These are phyloP conservation scores for Hericium rajendrae DNA, from an alignment of 768 basidiomycete genomes.

Conservation along the genomic window DNA sequence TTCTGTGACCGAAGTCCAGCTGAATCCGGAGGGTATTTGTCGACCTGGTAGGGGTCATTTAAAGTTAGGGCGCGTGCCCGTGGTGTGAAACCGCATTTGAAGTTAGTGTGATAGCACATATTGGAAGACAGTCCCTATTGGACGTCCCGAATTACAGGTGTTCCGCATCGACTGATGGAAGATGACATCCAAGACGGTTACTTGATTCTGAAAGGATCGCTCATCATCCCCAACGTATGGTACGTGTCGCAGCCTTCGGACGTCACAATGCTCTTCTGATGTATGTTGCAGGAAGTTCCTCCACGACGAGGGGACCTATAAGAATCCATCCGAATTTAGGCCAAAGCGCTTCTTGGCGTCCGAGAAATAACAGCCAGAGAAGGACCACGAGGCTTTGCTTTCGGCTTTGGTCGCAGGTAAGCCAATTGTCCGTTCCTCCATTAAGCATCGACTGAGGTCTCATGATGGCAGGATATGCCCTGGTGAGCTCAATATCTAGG, in stretches of 20 bases:
- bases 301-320: conserved; percentile 20
- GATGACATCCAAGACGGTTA: conserved; percentile 30
- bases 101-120: not conserved
- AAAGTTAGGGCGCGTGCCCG: no score
- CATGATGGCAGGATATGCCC: not conserved
- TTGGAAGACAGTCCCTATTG: not conserved
- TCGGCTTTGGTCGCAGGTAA: conserved; percentile 20
- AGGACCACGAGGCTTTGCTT: conserved; percentile 12
- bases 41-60: no score
- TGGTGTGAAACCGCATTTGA: no score
- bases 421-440: not conserved
- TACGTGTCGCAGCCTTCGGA: conserved; percentile 5
- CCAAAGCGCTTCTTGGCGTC: conserved; percentile 21
- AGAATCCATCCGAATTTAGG: conserved; percentile 19
- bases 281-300: conserved; percentile 17
- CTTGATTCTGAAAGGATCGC: conserved; percentile 28
- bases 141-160: conserved; percentile 8
- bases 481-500: not conserved
- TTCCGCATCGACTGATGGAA: conserved; percentile 25
- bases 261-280: not conserved
- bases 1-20: no score
- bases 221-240: conserved; percentile 27
- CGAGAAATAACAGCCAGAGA: conserved; percentile 12
- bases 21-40: no score
- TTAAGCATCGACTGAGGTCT: not conserved